Evolutionary conservation across 352 stramenopile species (phyloP).

Genomic region (Pythium grandisporangium): DNA sequence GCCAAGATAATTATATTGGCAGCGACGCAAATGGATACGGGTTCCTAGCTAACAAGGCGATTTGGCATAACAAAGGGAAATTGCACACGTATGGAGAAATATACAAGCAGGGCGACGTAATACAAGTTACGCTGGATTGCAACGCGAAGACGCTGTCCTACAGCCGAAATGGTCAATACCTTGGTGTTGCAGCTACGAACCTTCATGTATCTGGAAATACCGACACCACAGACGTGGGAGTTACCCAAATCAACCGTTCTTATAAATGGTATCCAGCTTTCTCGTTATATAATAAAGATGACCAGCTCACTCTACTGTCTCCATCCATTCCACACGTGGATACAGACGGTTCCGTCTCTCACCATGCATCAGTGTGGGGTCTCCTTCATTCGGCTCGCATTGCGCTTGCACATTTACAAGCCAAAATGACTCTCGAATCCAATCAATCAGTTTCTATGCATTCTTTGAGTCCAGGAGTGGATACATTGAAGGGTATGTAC

Average conservation of each 20-base stretch:
- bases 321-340: too few species aligned
- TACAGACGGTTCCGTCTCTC: slow-evolving; percentile 8
- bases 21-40: slow-evolving; percentile 84
- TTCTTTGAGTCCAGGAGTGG: too few species aligned
- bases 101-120: slow-evolving; percentile 85
- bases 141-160: slow-evolving; percentile 76
- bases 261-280: slow-evolving; percentile 85
- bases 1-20: slow-evolving; percentile 86
- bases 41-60: slow-evolving; percentile 86
- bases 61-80: slow-evolving; percentile 91
- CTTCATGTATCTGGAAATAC: slow-evolving; percentile 18
- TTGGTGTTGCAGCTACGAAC: slow-evolving; percentile 78
- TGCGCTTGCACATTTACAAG: too few species aligned
- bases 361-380: slow-evolving; percentile 30
- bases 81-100: slow-evolving; percentile 86
- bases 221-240: not conserved
- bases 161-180: slow-evolving; percentile 74
- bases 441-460: too few species aligned
- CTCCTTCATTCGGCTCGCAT: slow-evolving; percentile 9
- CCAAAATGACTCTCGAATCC: too few species aligned
- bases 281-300: slow-evolving; percentile 90
- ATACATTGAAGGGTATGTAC: too few species aligned
- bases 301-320: slow-evolving; percentile 74
- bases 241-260: slow-evolving; percentile 2
- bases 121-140: slow-evolving; percentile 82